Percentiles rank a stretch among this genome's conserved stretches.
Conservation (phyloP, 768 basidiomycete species). For the Calocybe indica region DNA sequence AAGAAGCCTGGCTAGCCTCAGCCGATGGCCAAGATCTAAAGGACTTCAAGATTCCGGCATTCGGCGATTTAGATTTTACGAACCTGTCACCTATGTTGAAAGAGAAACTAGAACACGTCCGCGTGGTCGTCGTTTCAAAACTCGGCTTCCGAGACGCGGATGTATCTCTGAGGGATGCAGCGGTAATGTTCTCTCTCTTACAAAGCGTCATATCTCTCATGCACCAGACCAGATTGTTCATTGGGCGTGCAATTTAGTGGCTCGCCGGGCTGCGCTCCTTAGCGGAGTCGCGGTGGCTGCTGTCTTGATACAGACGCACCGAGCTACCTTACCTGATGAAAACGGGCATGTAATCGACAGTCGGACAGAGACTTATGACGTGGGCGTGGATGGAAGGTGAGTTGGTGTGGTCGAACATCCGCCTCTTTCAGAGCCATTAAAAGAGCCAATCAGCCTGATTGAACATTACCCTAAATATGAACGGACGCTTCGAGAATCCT, state of each 20-base stretch:
- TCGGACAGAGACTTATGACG: conserved; percentile 49
- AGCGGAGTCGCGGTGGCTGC: conserved; percentile 87
- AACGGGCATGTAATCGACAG: conserved; percentile 21
- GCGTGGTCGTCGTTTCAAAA: conserved; percentile 52
- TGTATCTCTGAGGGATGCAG: conserved; percentile 54
- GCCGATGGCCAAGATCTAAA: too few species aligned
- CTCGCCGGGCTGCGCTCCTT: conserved; percentile 73
- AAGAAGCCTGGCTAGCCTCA: conserved; percentile 63
- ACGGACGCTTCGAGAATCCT: conserved; percentile 62
- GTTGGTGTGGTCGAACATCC: conserved; percentile 1
- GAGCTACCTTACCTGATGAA: conserved; percentile 46
- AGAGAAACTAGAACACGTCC: conserved; percentile 46
- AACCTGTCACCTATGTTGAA: conserved; percentile 23
- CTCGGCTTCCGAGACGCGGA: conserved; percentile 54
- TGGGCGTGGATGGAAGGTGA: conserved; percentile 93
- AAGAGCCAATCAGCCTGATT: conserved; percentile 53
- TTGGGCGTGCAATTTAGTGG: conserved; percentile 75
- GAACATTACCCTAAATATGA: conserved; percentile 92
- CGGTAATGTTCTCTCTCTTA: conserved; percentile 24
- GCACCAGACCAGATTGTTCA: conserved; percentile 57
- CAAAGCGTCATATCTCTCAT: not conserved
- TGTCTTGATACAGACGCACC: conserved; percentile 75
- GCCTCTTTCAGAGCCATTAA: conserved; percentile 1
- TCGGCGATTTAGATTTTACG: conserved; percentile 27
- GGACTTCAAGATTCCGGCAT: conserved; percentile 6